Evolutionary conservation across 805 yeast genomes (phyloP).

Genomic region (Pichia manshurica): DNA sequence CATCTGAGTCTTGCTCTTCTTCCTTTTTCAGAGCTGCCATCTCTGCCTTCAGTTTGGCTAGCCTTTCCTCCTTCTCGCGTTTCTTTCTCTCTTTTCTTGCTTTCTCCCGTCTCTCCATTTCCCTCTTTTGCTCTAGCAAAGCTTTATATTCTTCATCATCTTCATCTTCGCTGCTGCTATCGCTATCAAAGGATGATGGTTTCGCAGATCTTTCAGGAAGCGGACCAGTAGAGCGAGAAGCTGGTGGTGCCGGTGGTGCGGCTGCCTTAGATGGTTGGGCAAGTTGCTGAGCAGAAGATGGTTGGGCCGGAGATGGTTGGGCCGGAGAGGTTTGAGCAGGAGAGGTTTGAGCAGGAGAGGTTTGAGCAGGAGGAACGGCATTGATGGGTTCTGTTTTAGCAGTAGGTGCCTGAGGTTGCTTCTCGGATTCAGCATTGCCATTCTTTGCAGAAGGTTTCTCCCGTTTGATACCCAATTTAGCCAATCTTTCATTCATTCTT

Average conservation of each 20-base stretch:
- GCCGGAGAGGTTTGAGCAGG: too few relatives aligned
- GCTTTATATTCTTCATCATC: conserved; percentile 44
- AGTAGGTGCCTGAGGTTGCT: neutral
- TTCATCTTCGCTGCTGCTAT: conserved; percentile 30
- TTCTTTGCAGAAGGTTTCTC: conserved; percentile 8
- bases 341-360: too few relatives aligned
- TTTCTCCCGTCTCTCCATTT: conserved; percentile 32
- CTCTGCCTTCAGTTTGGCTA: conserved; percentile 53
- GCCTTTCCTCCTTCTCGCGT: conserved; percentile 53
- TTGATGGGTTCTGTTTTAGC: neutral
- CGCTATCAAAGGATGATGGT: conserved; percentile 9
- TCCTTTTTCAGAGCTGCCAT: conserved; percentile 48
- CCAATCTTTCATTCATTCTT: conserved; percentile 80
- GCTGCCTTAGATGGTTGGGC: neutral
- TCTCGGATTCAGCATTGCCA: conserved; percentile 15
- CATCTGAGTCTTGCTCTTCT: conserved; percentile 34
- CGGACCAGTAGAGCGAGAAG: conserved; percentile 13
- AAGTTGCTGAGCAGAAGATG: neutral
- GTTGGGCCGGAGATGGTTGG: too few relatives aligned
- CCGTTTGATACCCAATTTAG: conserved; percentile 59
- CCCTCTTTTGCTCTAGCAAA: conserved; percentile 43
- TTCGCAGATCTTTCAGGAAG: conserved; percentile 4
- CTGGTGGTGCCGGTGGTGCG: conserved; percentile 19
- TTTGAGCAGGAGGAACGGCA: neutral
- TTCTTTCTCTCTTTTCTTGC: conserved; percentile 42